Base-by-base conservation (phyloP, 108 stramenopile genomes). In the Fragilariopsis cylindrus region DNA sequence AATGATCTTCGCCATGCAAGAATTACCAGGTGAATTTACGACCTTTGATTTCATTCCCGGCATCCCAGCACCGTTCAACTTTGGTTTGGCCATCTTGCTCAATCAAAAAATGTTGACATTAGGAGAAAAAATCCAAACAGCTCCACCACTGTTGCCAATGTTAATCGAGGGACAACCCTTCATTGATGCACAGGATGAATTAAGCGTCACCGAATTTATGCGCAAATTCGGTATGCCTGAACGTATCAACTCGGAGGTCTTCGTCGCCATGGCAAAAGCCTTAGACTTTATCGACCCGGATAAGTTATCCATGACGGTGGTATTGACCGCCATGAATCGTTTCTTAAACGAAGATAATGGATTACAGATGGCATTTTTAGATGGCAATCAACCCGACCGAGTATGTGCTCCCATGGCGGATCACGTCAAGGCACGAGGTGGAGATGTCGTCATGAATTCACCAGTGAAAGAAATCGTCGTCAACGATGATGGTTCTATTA, bases 1-100 rank as follows among this genome's bases (percentile, higher is more conserved):
- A 73, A 97, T 98, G 97, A 96, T 98, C 60, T 97, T 98, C 70
- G 98, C 98, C 54, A 97, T 98, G 98, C 96, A 97, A 71, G 91
- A 95, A 62, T 76, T 95, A 0, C 97, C 97, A 5, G 97, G 97
- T 48, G 95, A 98, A 88, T 98, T 98, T 82, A 97, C 97, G 5
- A 93, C 96, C 19, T 98, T 98, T 73, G 95, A 98, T 62, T 98
- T 98, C 81, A 97, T 97, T 49, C 92, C 93, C 4, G 93, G 96
- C 5, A 96, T 98, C 45, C 98, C 98, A 1, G 98, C 98, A 21
- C 98, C 98, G 4, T 96, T 98, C 82, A 98, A 98, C 79, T 97
- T 97, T 71, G 92, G 90, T 21, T 81, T 97, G 62, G 98, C 98
- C 44, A 98, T 98, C 73, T 82, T 98, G 43, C 81, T 92, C 82